These are phyloP conservation scores for Aspergillus vadensis DNA, from an alignment of 2,329 filamentous ascomycete genomes.

Conservation along the genomic window DNA sequence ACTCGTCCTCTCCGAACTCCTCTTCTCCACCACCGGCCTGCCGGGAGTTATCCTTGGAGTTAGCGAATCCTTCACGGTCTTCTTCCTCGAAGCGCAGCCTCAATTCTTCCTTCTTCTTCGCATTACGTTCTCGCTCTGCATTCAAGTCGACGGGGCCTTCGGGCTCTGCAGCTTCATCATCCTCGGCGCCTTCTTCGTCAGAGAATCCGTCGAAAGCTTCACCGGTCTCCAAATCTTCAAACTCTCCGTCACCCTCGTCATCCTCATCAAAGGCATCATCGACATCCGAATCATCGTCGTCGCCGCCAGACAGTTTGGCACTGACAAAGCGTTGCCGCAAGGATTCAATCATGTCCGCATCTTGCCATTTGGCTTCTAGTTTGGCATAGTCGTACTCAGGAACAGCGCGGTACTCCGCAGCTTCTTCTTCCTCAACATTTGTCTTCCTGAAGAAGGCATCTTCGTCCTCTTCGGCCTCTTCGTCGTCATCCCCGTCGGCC, in stretches of 20 bases:
- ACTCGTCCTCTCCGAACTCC: conserved; percentile 91
- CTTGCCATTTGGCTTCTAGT: conserved; percentile 82
- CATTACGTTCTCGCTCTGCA: conserved; percentile 87
- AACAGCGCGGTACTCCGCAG: conserved; percentile 73
- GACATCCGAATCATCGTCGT: conserved; percentile 54
- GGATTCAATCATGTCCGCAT: conserved; percentile 73
- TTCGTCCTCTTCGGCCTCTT: conserved; percentile 60
- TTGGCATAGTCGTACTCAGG: conserved; percentile 78
- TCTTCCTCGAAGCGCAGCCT: conserved; percentile 95
- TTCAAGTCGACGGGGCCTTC: conserved; percentile 61
- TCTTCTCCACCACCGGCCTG: conserved; percentile 69
- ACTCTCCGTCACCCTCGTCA: conserved; percentile 75
- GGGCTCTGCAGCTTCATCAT: conserved; percentile 62
- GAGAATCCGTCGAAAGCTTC: conserved; percentile 53
- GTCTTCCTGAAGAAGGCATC: conserved; percentile 66
- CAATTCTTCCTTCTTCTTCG: conserved; percentile 88
- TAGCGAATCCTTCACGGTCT: conserved; percentile 85
- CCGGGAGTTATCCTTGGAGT: conserved; percentile 81
- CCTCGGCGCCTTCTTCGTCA: conserved; percentile 38
- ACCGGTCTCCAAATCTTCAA: conserved; percentile 81
- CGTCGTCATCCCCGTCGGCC: conserved; percentile 56
- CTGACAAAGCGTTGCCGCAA: conserved; percentile 76
- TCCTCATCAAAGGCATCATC: conserved; percentile 58
- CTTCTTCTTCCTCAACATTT: conserved; percentile 50
- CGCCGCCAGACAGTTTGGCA: conserved; percentile 61